phyloP scores from a whole-genome alignment of 495 filamentous ascomycete species.

The Rostrohypoxylon terebratum region DNA sequence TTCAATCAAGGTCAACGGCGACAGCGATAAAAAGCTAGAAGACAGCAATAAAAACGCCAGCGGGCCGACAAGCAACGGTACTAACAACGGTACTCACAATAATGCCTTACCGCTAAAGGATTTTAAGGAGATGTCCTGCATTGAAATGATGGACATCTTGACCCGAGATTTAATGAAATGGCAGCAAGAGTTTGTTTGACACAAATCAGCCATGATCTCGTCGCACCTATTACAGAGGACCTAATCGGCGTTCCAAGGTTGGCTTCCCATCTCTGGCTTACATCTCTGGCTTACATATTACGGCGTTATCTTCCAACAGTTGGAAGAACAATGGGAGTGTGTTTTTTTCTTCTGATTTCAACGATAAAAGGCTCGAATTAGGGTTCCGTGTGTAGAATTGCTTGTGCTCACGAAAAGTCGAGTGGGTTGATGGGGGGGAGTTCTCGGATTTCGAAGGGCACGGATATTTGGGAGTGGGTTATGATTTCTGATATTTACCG shows the following conservation, averaged over 20 bases:
- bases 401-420: constrained; percentile 35
- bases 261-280: constrained; percentile 18
- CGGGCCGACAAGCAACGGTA: constrained; percentile 24
- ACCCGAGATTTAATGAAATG: constrained; percentile 81
- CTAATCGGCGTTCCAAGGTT: constrained; percentile 26
- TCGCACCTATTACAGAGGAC: constrained; percentile 1
- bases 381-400: constrained; percentile 2
- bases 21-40: constrained; percentile 40
- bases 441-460: neutral
- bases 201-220: neutral
- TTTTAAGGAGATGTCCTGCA: constrained; percentile 75
- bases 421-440: constrained; percentile 19
- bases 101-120: constrained; percentile 46
- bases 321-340: neutral
- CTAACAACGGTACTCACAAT: constrained; percentile 49
- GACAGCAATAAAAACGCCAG: constrained; percentile 13
- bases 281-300: constrained; percentile 29
- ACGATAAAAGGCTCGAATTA: constrained; percentile 4
- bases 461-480: constrained; percentile 8
- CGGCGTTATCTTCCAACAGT: constrained; percentile 29
- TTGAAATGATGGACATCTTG: constrained; percentile 86
- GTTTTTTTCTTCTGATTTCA: constrained; percentile 8
- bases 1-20: constrained; percentile 52
- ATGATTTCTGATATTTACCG: constrained; percentile 32
- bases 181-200: constrained; percentile 70